Conservation (phyloP, 2,329 filamentous ascomycete genomes). For the Beauveria medogensis region DNA sequence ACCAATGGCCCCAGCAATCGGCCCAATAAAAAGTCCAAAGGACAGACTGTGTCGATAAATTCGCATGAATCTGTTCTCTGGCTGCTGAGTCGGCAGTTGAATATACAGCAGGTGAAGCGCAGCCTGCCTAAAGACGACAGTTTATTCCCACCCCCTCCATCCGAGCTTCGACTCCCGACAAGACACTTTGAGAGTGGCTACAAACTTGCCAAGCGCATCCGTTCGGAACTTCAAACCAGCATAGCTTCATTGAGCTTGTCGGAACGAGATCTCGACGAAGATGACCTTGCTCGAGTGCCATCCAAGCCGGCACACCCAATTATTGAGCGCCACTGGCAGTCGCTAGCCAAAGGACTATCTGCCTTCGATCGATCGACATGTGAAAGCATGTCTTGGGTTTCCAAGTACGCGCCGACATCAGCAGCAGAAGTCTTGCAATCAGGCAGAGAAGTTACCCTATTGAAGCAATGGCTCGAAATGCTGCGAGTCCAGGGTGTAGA, state of each 20-base stretch:
- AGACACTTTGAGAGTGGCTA: constrained; percentile 51
- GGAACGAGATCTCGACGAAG: constrained; percentile 22
- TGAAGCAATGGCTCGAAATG: constrained; percentile 74
- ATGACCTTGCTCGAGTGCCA: constrained; percentile 24
- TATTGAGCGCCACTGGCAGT: constrained; percentile 49
- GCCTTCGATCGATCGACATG: constrained; percentile 75
- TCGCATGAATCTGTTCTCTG: constrained; percentile 36
- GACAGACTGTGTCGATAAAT: constrained; percentile 32
- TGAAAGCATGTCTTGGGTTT: constrained; percentile 65
- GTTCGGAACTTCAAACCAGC: constrained; percentile 34
- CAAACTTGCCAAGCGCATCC: constrained; percentile 42
- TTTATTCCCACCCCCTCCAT: constrained; percentile 36
- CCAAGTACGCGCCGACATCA: constrained; percentile 72
- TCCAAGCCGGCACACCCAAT: constrained; percentile 43
- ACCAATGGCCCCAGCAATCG: background rate
- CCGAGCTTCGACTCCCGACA: constrained; percentile 44
- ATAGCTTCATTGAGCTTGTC: background rate
- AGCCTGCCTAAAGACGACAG: constrained; percentile 25
- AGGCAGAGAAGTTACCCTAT: constrained; percentile 58
- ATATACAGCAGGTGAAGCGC: constrained; percentile 15
- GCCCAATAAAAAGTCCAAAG: constrained; percentile 40
- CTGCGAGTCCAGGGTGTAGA: constrained; percentile 72
- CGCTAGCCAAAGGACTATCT: constrained; percentile 55
- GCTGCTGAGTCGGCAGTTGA: background rate
- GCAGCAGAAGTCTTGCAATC: constrained; percentile 68